Evolutionary conservation across 345 rosid genomes (phyloP), one percentile per base, ranked within the genome.

Genomic region (Pistacia integerrima): DNA sequence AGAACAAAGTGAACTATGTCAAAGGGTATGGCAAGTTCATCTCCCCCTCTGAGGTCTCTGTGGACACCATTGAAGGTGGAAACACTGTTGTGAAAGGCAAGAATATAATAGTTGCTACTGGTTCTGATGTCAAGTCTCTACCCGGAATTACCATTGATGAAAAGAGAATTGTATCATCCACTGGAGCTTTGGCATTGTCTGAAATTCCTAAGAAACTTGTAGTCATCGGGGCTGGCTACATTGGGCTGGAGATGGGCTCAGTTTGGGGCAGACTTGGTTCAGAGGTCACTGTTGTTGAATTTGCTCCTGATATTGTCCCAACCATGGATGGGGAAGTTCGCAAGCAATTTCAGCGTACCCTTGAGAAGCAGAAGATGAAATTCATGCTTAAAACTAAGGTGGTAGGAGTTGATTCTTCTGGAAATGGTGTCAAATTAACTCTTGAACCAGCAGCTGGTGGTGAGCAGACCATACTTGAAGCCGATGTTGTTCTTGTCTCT

Each of bases 171-270:
- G 97, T 94, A 25, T 97, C 99, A 12, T 97, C 99, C 6, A 97
- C 99, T 11, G 99, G 99, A 62, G 99, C 99, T 64, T 77, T 94
- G 69, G 87, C 90, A 64, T 84, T 94, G 83, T 4, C 83, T 48
- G 92, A 89, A 79, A 82, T 97, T 41, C 99, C 99, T 13, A 94
- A 92, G 97, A 92, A 89, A 82, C 92, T 97, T 18, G 92, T 97
- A 33, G 99, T 97, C 69, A 88, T 97, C 77, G 99, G 99, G 25
- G 99, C 99, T 41, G 99, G 99, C 44, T 92, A 92, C 87, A 97
- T 97, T 74, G 99, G 99, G 73, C 95, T 94, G 38, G 98, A 97
- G 94, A 89, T 97, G 98, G 99, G 98, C 49, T 97, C 99, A 22
- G 98, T 94, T 11, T 94, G 98, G 99, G 90, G 88, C 36, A 86